Conservation (phyloP, 2,329 filamentous ascomycete genomes). For the Fusarium camptoceras region DNA sequence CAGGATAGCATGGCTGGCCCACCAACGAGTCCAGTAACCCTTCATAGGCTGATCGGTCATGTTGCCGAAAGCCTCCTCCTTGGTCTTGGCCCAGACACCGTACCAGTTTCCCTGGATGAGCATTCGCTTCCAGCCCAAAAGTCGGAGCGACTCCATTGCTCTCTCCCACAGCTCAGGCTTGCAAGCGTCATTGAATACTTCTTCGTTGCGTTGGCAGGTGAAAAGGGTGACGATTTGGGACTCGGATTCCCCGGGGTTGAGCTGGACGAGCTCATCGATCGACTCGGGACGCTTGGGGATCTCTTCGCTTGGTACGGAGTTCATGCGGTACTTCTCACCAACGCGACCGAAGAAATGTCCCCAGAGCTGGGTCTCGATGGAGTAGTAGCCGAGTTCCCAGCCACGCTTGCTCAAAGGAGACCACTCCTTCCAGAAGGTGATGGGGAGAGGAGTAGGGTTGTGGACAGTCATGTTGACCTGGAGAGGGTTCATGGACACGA, state of each 20-base stretch:
- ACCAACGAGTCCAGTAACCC: neutral
- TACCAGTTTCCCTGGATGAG: neutral
- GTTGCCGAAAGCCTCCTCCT: neutral
- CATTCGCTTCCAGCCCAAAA: neutral
- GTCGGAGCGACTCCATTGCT: neutral
- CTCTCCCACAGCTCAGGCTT: neutral
- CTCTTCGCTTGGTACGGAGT: neutral
- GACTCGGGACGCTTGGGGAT: neutral
- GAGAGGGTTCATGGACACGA: neutral
- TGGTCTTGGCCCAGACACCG: neutral
- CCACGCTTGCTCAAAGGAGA: neutral
- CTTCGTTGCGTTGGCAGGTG: too few relatives aligned
- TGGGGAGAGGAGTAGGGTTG: neutral
- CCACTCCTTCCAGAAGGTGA: slow-evolving; percentile 1
- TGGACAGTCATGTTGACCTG: neutral
- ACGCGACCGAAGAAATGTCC: neutral
- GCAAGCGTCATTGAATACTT: neutral
- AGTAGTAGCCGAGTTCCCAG: neutral
- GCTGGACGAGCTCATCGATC: neutral
- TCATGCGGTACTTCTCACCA: neutral
- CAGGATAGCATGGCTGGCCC: neutral
- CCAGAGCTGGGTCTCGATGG: neutral
- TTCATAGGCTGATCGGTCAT: neutral
- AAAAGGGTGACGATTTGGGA: neutral
- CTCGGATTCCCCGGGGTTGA: neutral